Percentiles rank a stretch among this genome's conserved stretches.
phyloP scores from a whole-genome alignment of 176 grass and related monocot species.

The Secale cereale region DNA sequence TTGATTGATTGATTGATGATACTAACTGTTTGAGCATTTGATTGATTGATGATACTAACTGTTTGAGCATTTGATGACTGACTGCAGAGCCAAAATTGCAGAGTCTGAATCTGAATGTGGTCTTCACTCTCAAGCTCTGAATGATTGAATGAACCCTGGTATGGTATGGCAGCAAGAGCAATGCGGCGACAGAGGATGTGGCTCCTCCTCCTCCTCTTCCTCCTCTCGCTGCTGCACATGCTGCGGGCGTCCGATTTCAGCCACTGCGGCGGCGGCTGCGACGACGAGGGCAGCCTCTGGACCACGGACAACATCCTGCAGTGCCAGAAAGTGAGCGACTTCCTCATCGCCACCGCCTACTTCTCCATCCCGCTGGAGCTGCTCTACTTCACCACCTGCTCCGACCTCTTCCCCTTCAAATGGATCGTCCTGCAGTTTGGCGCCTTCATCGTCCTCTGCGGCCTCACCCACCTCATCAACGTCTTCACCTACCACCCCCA shows the following conservation, averaged over 20 bases:
- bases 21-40: background rate
- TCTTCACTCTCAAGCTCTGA: too few relatives aligned
- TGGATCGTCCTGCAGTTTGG: slow-evolving; percentile 86
- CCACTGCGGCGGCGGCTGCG: slow-evolving; percentile 47
- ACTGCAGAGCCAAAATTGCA: background rate
- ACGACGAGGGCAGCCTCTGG: slow-evolving; percentile 34
- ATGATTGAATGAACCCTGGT: slow-evolving; percentile 19
- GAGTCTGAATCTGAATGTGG: too few relatives aligned
- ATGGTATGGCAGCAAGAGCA: slow-evolving; percentile 45
- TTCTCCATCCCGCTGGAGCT: slow-evolving; percentile 90
- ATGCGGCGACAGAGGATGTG: too few relatives aligned
- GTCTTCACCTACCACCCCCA: slow-evolving; percentile 72
- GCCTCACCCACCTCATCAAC: slow-evolving; percentile 62
- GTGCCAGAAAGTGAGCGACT: slow-evolving; percentile 77
- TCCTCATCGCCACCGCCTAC: slow-evolving; percentile 74
- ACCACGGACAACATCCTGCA: slow-evolving; percentile 53
- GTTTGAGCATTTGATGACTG: background rate
- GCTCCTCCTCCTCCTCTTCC: too few relatives aligned
- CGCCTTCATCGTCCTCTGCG: slow-evolving; percentile 75
- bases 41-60: background rate
- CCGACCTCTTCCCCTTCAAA: slow-evolving; percentile 68
- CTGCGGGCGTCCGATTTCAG: slow-evolving; percentile 47
- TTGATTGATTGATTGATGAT: too few relatives aligned
- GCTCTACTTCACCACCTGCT: slow-evolving; percentile 74
- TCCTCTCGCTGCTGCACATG: slow-evolving; percentile 33